Evolutionary conservation across 1,284 basidiomycete species (phyloP).

Genomic region (Cryptococcus sp.): DNA sequence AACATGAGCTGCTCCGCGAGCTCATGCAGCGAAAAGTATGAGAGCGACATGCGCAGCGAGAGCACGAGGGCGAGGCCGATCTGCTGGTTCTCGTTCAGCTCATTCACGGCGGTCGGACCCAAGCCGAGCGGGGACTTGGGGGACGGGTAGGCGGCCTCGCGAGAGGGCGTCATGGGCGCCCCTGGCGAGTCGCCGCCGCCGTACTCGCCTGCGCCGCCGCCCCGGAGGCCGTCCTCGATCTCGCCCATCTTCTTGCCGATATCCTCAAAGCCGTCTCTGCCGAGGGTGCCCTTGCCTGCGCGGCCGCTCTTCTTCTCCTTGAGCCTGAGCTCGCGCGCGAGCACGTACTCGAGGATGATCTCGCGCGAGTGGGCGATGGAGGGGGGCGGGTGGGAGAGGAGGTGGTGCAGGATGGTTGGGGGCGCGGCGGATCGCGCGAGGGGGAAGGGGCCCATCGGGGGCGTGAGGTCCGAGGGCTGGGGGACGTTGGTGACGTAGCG

Average conservation of each 20-base stretch:
- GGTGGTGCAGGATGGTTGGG: slow-evolving; percentile 33
- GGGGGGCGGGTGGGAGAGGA: slow-evolving; percentile 35
- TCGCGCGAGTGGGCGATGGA: slow-evolving; percentile 43
- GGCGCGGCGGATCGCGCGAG: slow-evolving; percentile 35
- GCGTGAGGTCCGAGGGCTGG: slow-evolving; percentile 41
- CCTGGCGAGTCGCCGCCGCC: slow-evolving; percentile 6
- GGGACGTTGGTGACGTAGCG: slow-evolving; percentile 46
- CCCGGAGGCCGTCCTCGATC: slow-evolving; percentile 40
- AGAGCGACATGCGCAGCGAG: slow-evolving; percentile 46
- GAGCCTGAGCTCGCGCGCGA: slow-evolving; percentile 38
- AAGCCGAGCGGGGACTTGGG: not conserved
- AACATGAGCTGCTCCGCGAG: slow-evolving; percentile 38
- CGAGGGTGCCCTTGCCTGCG: slow-evolving; percentile 47
- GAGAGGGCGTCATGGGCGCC: not conserved
- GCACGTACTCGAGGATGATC: slow-evolving; percentile 47
- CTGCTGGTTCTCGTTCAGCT: slow-evolving; percentile 33
- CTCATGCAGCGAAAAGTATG: slow-evolving; percentile 45
- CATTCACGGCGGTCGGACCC: not conserved
- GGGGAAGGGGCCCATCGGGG: slow-evolving; percentile 37
- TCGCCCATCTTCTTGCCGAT: slow-evolving; percentile 38
- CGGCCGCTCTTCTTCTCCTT: slow-evolving; percentile 37
- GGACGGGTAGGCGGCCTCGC: slow-evolving; percentile 10
- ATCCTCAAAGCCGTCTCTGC: slow-evolving; percentile 43
- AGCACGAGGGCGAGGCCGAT: slow-evolving; percentile 40
- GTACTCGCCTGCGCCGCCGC: too few relatives aligned